Evolutionary conservation across 176 grass and related monocot genomes (phyloP), one percentile per base, ranked within the genome.

Genomic region (Saccharum spontaneum): DNA sequence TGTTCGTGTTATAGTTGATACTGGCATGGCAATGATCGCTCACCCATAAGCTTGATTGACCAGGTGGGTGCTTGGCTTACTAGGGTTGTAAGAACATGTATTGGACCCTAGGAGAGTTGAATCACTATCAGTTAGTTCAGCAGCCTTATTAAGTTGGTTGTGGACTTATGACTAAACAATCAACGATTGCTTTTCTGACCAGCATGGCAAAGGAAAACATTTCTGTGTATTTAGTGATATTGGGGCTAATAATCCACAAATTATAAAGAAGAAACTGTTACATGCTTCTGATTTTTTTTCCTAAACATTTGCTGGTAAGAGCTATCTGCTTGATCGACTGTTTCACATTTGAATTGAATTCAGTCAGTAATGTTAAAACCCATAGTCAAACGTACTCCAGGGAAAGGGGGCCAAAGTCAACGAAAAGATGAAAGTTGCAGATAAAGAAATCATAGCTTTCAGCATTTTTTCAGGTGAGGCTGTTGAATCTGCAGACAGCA

Each of bases 341-440:
- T 33, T 75, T 55, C 7, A 40, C 2, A 39, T 66, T 67, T 43
- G n/a, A 80, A 52, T 67, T 43, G n/a, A 80, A 52, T 66, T 6
- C 45, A 61, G 60, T 67, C 8, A 23, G 50, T 36, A 7, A 69
- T 82, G 48, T 67, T 82, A 18, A 82, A 55, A 52, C 4, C 28
- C 82, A 54, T 17, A 13, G 45, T 13, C 45, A 68, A 80, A 48
- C 67, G 6, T 67, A 69, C 12, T 69, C 65, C 40, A 49, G 78
- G 5, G 36, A 54, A 82, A 76, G 26, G 49, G 64, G 74, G 41
- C 1, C 3, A 45, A 69, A 68, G 79, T 82, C 63, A 77, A 70
- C 71, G 10, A 67, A 60, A 10, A 28, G 14, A 39, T 23, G 79
- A 60, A 10, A 61, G 37, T 60, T 67, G 78, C 62, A 48, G 41